phyloP scores from a whole-genome alignment of 2,329 filamentous ascomycete genomes.

The Ascochyta rabiei region DNA sequence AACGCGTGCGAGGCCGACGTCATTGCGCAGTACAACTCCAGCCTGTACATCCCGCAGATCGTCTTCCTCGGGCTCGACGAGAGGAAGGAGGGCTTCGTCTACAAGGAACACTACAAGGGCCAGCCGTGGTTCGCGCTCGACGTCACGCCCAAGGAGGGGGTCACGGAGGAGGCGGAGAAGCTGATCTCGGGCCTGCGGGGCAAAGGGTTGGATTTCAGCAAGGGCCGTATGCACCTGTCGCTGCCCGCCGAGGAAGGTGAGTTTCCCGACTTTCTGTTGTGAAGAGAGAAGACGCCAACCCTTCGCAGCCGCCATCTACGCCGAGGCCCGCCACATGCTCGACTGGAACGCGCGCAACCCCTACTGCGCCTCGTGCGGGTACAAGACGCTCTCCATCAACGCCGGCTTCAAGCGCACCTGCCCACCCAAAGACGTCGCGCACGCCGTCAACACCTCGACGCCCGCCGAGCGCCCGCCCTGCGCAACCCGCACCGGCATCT shows the following conservation, averaged over 20 bases:
- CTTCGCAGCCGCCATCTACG: conserved; percentile 79
- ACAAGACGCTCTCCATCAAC: conserved; percentile 78
- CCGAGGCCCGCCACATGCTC: conserved; percentile 82
- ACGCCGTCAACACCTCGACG: conserved; percentile 46
- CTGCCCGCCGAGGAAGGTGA: conserved; percentile 67
- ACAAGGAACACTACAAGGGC: conserved; percentile 74
- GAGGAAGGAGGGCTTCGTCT: conserved; percentile 60
- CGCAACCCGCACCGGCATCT: conserved; percentile 80
- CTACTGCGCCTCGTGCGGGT: conserved; percentile 89
- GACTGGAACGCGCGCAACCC: conserved; percentile 96
- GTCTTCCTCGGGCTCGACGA: conserved; percentile 89
- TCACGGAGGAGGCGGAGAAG: conserved; percentile 66
- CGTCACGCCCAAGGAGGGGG: conserved; percentile 72
- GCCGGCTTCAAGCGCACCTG: conserved; percentile 82
- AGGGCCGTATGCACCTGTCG: conserved; percentile 67
- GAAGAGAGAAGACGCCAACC: neutral
- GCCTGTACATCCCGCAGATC: conserved; percentile 69
- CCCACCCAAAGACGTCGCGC: conserved; percentile 70
- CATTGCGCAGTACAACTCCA: conserved; percentile 76
- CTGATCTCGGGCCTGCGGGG: conserved; percentile 66
- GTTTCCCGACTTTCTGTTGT: conserved; percentile 13
- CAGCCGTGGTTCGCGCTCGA: conserved; percentile 89
- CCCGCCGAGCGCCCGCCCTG: conserved; percentile 68
- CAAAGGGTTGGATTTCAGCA: conserved; percentile 68
- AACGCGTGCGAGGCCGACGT: conserved; percentile 72